phyloP scores from a whole-genome alignment of 495 filamentous ascomycete genomes.

The Aspergillus egyptiacus region DNA sequence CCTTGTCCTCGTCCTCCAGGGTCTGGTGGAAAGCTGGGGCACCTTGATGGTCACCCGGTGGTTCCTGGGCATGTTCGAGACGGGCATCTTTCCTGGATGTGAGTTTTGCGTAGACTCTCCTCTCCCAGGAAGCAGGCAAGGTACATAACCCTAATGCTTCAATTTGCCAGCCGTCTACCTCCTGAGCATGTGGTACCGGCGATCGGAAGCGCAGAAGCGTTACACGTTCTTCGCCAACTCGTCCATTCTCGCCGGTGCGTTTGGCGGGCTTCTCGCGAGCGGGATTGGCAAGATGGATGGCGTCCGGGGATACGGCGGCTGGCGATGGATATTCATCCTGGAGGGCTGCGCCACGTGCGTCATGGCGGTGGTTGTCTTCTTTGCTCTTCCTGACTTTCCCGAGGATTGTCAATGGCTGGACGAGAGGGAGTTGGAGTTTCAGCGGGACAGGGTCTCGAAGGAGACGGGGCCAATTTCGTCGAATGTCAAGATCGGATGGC shows the following conservation, averaged over 20 bases:
- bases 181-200: slow-evolving; percentile 80
- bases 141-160: too few relatives aligned
- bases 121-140: too few relatives aligned
- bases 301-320: slow-evolving; percentile 64
- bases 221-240: slow-evolving; percentile 82
- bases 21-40: slow-evolving; percentile 63
- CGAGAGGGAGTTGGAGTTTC: slow-evolving; percentile 64
- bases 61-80: slow-evolving; percentile 77
- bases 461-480: slow-evolving; percentile 70
- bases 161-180: slow-evolving; percentile 47
- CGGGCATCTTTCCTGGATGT: slow-evolving; percentile 67
- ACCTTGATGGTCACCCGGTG: slow-evolving; percentile 71
- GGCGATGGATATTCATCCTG: slow-evolving; percentile 73
- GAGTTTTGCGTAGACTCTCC: slow-evolving; percentile 3
- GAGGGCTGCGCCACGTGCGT: slow-evolving; percentile 70
- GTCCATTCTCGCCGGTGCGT: slow-evolving; percentile 79
- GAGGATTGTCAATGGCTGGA: slow-evolving; percentile 52
- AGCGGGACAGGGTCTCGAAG: slow-evolving; percentile 62
- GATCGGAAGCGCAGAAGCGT: slow-evolving; percentile 77
- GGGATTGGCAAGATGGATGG: slow-evolving; percentile 72
- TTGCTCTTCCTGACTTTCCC: slow-evolving; percentile 71
- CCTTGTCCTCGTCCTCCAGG: slow-evolving; percentile 63
- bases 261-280: slow-evolving; percentile 74
- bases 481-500: slow-evolving; percentile 54
- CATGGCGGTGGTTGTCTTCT: slow-evolving; percentile 65